A percentile compares a stretch with the other conserved stretches of the same genome.
These are phyloP conservation scores for Collybiopsis luxurians DNA, from an alignment of 768 basidiomycete genomes.

Conservation along the genomic window DNA sequence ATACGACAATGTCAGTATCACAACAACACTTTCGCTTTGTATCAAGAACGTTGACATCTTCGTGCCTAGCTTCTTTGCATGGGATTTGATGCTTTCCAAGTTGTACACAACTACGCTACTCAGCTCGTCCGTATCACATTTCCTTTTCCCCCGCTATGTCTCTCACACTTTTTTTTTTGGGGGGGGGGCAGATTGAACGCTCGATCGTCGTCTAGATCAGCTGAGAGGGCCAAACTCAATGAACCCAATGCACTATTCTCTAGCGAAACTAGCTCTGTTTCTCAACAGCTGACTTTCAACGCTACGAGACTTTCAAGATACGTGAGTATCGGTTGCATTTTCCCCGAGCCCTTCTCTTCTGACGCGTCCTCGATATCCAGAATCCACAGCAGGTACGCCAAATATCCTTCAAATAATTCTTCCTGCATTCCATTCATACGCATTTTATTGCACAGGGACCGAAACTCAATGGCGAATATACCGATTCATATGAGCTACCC, in stretches of 20 bases:
- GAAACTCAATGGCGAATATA: too few species aligned
- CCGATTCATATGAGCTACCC: not conserved
- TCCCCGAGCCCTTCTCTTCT: not conserved
- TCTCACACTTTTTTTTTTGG: too few species aligned
- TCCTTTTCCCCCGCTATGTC: too few species aligned
- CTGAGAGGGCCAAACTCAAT: not conserved
- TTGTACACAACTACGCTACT: not conserved
- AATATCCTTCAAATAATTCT: not conserved
- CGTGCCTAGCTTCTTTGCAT: not conserved
- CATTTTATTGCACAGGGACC: too few species aligned
- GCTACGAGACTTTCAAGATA: not conserved
- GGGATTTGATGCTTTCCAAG: not conserved
- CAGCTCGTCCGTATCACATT: not conserved
- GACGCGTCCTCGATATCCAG: not conserved
- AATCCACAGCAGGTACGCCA: not conserved
- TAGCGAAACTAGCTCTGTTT: not conserved
- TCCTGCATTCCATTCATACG: too few species aligned
- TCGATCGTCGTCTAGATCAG: not conserved
- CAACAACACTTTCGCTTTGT: too few species aligned
- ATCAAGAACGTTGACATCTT: too few species aligned
- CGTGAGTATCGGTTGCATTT: not conserved
- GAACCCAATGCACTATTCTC: slow-evolving; percentile 5
- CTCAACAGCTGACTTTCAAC: not conserved
- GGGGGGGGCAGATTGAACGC: not conserved
- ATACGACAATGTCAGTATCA: too few species aligned